phyloP scores from a whole-genome alignment of 306 rosid genomes.

The Benincasa hispida region DNA sequence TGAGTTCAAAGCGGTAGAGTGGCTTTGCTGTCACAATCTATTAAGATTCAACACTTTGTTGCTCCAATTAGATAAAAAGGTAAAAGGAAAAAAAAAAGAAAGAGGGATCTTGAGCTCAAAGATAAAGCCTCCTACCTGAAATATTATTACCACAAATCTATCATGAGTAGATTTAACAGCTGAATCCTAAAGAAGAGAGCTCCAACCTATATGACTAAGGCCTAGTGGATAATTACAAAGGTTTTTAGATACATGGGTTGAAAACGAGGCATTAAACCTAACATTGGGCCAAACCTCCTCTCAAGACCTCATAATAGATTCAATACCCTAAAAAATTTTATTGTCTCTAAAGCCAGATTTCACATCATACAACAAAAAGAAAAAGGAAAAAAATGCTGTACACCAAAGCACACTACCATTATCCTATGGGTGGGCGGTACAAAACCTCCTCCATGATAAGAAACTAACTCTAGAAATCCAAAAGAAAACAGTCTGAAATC shows the following conservation, averaged over 20 bases:
- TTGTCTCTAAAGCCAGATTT: too few species aligned
- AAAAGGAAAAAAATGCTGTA: not conserved
- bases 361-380: not conserved
- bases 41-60: not conserved
- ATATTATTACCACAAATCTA: too few species aligned
- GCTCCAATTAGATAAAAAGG: too few species aligned
- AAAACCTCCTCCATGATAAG: not conserved
- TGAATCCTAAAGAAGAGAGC: not conserved
- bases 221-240: not conserved
- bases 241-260: too few species aligned
- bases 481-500: not conserved
- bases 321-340: too few species aligned
- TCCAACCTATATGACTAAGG: not conserved
- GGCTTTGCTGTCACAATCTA: not conserved
- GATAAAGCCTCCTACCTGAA: too few species aligned
- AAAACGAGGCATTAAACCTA: too few species aligned
- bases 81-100: too few species aligned
- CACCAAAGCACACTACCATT: not conserved
- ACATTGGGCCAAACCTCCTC: too few species aligned
- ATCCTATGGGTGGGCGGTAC: not conserved
- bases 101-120: not conserved
- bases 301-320: too few species aligned
- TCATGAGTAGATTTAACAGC: not conserved
- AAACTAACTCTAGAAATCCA: not conserved
- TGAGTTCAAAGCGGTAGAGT: not conserved